Base-by-base conservation (phyloP, 306 rosid genomes). In the Fagus sylvatica region DNA sequence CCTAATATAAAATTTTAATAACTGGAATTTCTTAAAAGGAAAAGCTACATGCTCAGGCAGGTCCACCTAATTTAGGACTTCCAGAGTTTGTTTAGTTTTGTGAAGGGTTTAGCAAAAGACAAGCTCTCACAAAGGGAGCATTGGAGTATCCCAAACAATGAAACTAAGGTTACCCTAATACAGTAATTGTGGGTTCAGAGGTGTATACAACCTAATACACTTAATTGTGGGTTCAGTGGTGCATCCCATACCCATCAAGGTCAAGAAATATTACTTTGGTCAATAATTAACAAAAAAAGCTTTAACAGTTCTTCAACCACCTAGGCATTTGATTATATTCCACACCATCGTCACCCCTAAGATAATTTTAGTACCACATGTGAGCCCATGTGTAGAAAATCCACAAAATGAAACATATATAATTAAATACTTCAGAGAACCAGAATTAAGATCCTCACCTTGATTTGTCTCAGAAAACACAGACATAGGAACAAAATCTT, bases 401-500 rank as follows among this genome's bases (percentile, higher is more conserved):
- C 69, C 43, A 34, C 19, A 12, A 32, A 15, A 34, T 6, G 69
- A 62, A 62, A 13, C 19, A 15, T 0, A 6, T 12, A 16, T 33
- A 62, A 9, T 15, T 34, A 62, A 34, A 62, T 33, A 33, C 69
- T 34, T 62, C 43, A 62, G 28, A n/a, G 17, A 15, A 15, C 42
- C 17, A 7, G 42, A 62, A 69, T 79, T 48, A 59, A 65, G 74
- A 77, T 61, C 74, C 86, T 89, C 80, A 92, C 99, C 98, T 86
- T 91, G 98, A 80, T 83, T 90, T 81, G 94, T 48, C 85, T 95
- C 99, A 0, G 98, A 93, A 80, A 95, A 91, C 43, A 95, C 91
- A 19, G 90, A 90, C 99, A 95, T 93, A 10, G 99, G 99, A 86
- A 95, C 91, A 7, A 95, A 90, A 84, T 95, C 99, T 77, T 95